Percentiles rank a stretch among this genome's conserved stretches.
phyloP scores from a whole-genome alignment of 192 early-diverging fungal species.

The Allomyces arbusculus region DNA sequence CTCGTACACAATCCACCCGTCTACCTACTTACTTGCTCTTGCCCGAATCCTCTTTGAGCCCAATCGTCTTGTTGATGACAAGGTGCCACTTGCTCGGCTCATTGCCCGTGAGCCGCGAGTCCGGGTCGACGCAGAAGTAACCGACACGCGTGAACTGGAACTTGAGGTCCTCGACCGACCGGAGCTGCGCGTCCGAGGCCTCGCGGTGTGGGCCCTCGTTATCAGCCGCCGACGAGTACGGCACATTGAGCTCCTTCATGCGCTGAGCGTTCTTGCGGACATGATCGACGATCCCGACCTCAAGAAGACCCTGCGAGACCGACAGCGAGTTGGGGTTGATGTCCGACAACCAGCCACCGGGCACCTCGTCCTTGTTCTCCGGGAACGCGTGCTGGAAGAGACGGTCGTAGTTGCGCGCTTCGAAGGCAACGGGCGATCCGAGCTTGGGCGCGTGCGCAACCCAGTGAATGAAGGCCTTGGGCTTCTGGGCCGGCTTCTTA shows the following conservation, averaged over 20 bases:
- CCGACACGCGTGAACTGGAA: slow-evolving; percentile 90
- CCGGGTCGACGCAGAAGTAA: slow-evolving; percentile 96
- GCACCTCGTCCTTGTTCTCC: slow-evolving; percentile 47
- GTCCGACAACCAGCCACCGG: slow-evolving; percentile 79
- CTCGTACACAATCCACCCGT: too few species aligned
- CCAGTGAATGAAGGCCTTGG: slow-evolving; percentile 99
- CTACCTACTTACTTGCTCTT: too few species aligned
- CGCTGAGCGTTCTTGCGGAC: slow-evolving; percentile 25
- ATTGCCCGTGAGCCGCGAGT: slow-evolving; percentile 44
- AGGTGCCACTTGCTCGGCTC: slow-evolving; percentile 11
- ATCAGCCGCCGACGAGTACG: slow-evolving; percentile 1
- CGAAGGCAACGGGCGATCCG: slow-evolving; percentile 61
- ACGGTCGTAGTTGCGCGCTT: slow-evolving; percentile 65
- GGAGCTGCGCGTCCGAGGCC: slow-evolving; percentile 25
- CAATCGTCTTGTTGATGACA: slow-evolving; percentile 44
- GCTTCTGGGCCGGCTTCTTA: slow-evolving; percentile 39
- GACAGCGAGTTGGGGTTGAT: slow-evolving; percentile 60
- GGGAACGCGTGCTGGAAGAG: slow-evolving; percentile 87
- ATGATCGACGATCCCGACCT: slow-evolving; percentile 57
- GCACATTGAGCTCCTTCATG: neutral
- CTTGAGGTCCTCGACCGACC: slow-evolving; percentile 52
- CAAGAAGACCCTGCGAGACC: slow-evolving; percentile 43
- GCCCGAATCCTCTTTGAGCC: slow-evolving; percentile 41
- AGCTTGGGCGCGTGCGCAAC: slow-evolving; percentile 66
- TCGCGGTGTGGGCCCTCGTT: slow-evolving; percentile 15